Percentiles rank a stretch among this genome's conserved stretches.
phyloP scores from a whole-genome alignment of 2,329 filamentous ascomycete genomes.

The Cladobotryum protrusum region DNA sequence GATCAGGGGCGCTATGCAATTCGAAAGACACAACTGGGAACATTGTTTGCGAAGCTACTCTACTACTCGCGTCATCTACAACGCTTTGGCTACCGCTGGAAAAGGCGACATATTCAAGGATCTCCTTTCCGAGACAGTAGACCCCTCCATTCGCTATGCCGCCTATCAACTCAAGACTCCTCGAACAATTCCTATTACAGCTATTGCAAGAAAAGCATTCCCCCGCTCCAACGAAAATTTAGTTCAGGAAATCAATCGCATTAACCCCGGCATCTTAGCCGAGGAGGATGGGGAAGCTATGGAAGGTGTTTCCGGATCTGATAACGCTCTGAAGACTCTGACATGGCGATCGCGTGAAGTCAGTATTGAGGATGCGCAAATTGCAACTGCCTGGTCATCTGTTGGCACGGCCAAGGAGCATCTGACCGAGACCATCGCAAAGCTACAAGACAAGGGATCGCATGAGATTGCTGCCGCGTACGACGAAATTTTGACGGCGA shows the following conservation, averaged over 20 bases:
- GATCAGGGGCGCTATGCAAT: constrained; percentile 68
- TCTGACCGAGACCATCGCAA: constrained; percentile 42
- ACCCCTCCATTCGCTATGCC: constrained; percentile 89
- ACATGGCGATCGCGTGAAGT: constrained; percentile 83
- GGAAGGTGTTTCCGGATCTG: constrained; percentile 42
- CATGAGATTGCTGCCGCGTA: constrained; percentile 79
- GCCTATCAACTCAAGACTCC: constrained; percentile 88
- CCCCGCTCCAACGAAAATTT: constrained; percentile 57
- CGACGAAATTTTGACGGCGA: constrained; percentile 81
- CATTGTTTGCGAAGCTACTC: constrained; percentile 70
- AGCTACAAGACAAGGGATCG: constrained; percentile 37
- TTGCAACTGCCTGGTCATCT: constrained; percentile 73
- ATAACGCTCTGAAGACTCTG: constrained; percentile 64
- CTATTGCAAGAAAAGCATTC: constrained; percentile 75
- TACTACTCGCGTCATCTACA: constrained; percentile 75
- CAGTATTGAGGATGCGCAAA: constrained; percentile 85
- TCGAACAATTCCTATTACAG: constrained; percentile 72
- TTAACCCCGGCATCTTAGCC: constrained; percentile 63
- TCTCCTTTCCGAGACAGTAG: constrained; percentile 75
- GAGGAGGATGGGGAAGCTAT: constrained; percentile 44
- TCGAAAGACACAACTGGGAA: constrained; percentile 87
- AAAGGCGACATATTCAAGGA: constrained; percentile 77
- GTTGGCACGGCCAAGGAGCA: constrained; percentile 51
- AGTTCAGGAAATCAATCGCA: constrained; percentile 59
- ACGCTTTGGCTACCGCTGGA: constrained; percentile 56